Evolutionary conservation across 2,329 filamentous ascomycete genomes (phyloP).

Genomic region (Bipolaris cookei): DNA sequence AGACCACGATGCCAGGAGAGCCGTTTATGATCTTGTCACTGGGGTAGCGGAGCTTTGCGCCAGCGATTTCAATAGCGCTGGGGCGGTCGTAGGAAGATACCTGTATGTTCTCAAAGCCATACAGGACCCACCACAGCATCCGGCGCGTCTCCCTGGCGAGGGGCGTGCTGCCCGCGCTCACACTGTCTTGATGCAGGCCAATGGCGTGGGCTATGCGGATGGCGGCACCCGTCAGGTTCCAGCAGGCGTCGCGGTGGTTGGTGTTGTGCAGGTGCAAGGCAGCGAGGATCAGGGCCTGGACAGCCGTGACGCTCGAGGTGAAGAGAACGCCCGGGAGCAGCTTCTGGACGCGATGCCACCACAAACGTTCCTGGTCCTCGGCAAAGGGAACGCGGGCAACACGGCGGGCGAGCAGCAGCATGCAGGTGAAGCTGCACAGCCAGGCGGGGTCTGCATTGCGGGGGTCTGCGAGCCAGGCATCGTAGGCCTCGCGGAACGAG

Average conservation of each 20-base stretch:
- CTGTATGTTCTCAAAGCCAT: constrained; percentile 56
- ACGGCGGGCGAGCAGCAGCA: constrained; percentile 51
- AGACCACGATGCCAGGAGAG: constrained; percentile 49
- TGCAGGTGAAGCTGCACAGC: constrained; percentile 53
- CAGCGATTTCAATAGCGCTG: constrained; percentile 51
- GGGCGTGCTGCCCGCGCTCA: constrained; percentile 45
- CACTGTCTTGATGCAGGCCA: constrained; percentile 53
- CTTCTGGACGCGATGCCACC: constrained; percentile 52
- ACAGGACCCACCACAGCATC: constrained; percentile 62
- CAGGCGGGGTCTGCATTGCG: constrained; percentile 48
- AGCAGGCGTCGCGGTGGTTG: constrained; percentile 53
- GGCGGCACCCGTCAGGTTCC: constrained; percentile 54
- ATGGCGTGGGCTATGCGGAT: constrained; percentile 55
- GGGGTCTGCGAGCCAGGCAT: constrained; percentile 42
- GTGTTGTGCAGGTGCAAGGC: constrained; percentile 56
- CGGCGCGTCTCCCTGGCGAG: constrained; percentile 54
- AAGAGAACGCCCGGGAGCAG: constrained; percentile 53
- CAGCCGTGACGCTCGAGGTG: constrained; percentile 51
- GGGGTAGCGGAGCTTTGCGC: constrained; percentile 44
- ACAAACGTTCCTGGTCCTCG: constrained; percentile 49
- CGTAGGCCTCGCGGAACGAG: constrained; percentile 52
- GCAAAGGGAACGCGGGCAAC: constrained; percentile 43
- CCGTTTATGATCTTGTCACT: constrained; percentile 48
- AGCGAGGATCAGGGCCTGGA: constrained; percentile 53
- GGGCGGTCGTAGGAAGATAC: constrained; percentile 55